A percentile compares a stretch with the other conserved stretches of the same genome.
These are phyloP conservation scores for Calcarisporium arbuscula DNA, from an alignment of 2,329 filamentous ascomycete genomes.

Conservation along the genomic window DNA sequence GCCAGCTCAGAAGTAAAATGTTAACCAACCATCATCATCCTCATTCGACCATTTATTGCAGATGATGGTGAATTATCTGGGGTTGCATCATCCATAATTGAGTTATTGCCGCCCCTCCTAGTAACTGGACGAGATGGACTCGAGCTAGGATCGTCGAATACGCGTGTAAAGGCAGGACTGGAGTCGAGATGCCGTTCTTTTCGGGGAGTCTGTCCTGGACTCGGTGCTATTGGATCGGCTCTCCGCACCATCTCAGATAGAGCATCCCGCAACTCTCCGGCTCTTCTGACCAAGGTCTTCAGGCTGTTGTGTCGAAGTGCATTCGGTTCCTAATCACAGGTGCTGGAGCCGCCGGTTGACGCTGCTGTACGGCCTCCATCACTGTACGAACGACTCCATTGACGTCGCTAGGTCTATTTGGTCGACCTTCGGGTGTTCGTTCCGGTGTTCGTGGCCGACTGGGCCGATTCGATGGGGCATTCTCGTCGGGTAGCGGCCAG, in stretches of 20 bases:
- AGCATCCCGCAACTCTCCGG: constrained; percentile 51
- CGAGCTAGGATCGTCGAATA: constrained; percentile 56
- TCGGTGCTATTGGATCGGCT: constrained; percentile 52
- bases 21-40: constrained; percentile 59
- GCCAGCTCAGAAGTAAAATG: neutral
- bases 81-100: constrained; percentile 42
- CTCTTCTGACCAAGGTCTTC: constrained; percentile 59
- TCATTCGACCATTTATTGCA: constrained; percentile 46
- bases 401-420: constrained; percentile 28
- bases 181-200: constrained; percentile 42
- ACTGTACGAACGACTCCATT: constrained; percentile 52
- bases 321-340: constrained; percentile 45
- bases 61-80: constrained; percentile 47
- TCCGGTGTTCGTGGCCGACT: constrained; percentile 36
- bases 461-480: constrained; percentile 25
- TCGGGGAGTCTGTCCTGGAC: constrained; percentile 46
- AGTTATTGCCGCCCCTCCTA: constrained; percentile 49
- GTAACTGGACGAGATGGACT: constrained; percentile 46
- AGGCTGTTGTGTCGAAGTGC: constrained; percentile 63
- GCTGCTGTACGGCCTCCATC: constrained; percentile 59
- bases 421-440: constrained; percentile 33
- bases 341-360: no score
- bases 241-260: constrained; percentile 55
- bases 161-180: constrained; percentile 61
- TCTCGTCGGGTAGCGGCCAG: constrained; percentile 37